Conservation (phyloP, 2,329 filamentous ascomycete species). For the Cladosporium austrohemisphaericum region DNA sequence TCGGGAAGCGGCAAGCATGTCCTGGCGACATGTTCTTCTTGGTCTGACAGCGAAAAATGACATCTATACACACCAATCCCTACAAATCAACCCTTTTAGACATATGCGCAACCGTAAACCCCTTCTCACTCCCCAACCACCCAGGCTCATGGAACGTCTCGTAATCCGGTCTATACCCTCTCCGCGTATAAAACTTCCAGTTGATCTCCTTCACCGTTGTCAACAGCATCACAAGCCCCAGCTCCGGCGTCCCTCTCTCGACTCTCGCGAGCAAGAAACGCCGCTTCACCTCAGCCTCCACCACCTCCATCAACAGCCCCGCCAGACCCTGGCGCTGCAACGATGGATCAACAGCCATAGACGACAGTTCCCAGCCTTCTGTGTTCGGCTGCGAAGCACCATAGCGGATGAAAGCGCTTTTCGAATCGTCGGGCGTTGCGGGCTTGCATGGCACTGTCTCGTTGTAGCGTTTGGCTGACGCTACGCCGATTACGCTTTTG, state of each 20-base stretch:
- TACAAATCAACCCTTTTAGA: slow-evolving; percentile 11
- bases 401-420: neutral
- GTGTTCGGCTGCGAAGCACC: neutral
- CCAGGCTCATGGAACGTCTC: slow-evolving; percentile 19
- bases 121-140: slow-evolving; percentile 17
- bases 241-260: neutral
- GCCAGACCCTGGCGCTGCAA: slow-evolving; percentile 21
- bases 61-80: neutral
- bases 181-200: slow-evolving; percentile 16
- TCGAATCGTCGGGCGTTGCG: neutral
- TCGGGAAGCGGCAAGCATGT: too few species aligned
- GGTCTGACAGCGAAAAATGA: too few species aligned
- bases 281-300: slow-evolving; percentile 20
- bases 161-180: slow-evolving; percentile 19
- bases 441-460: neutral
- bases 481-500: slow-evolving; percentile 14
- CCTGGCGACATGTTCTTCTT: too few species aligned
- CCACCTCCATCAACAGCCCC: slow-evolving; percentile 19
- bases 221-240: slow-evolving; percentile 17
- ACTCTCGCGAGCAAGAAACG: slow-evolving; percentile 3
- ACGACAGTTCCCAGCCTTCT: slow-evolving; percentile 20
- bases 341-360: slow-evolving; percentile 17
- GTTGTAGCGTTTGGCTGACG: slow-evolving; percentile 18
- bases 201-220: slow-evolving; percentile 23
- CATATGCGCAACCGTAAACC: slow-evolving; percentile 22